Base-by-base conservation (phyloP, 306 rosid genomes). In the Pueraria montana region DNA sequence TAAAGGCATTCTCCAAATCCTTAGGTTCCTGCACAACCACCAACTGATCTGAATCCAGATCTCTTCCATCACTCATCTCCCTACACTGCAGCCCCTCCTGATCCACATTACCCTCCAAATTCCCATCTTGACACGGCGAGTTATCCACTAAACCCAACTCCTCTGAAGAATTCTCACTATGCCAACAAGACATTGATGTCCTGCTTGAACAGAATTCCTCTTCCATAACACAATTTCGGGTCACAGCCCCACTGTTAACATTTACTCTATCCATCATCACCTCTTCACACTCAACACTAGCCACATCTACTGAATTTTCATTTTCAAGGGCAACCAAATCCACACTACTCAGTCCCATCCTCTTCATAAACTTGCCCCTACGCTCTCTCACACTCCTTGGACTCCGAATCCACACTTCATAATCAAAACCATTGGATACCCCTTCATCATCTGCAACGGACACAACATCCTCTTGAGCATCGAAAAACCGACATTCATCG, bases 361-460 rank as follows among this genome's bases (percentile, higher is more conserved):
- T 87, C 79, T 79, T 79, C 84, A 87, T 72, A 83, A 96, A 96
- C 84, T 59, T 87, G 14, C 79, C 18, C 66, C 97, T 87, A 8
- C 99, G 94, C 87, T 96, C 99, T 43, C 53, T 45, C 7, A 96
- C 92, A 71, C 97, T 91, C 61, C 43, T 72, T 1, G 97, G 99
- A 81, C 94, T 92, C 71, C 76, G 80, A 76, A 73, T 76, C 99
- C 99, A 96, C 66, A 88, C 71, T 6, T 87, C 92, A 79, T 92
- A 91, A 17, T 82, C 85, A 50, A 84, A 90, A 80, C 66, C 81
- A 27, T 83, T 77, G 18, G 55, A 52, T 8, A 77, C 72, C 81
- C 83, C 82, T 32, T 77, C 79, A 42, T 43, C 91, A 81, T 64
- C 93, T 8, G 84, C 79, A 80, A 82, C 58, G 50, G 93, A 92